Evolutionary conservation across 768 basidiomycete species (phyloP).

Genomic region (Trametes cingulata): DNA sequence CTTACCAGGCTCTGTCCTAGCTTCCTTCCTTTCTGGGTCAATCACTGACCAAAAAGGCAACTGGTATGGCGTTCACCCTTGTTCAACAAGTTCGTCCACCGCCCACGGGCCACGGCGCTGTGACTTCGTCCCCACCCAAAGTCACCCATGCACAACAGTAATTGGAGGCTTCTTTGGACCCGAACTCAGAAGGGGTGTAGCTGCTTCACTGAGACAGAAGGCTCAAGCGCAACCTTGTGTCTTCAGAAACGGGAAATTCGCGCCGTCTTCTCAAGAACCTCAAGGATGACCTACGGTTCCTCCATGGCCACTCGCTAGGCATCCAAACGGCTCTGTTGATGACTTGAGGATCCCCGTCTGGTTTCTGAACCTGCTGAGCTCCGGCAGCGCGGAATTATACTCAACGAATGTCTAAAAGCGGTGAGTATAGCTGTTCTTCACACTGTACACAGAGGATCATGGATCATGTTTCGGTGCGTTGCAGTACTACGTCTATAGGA

Average conservation of each 20-base stretch:
- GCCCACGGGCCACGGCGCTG: too few species aligned
- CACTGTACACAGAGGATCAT: not conserved
- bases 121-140: too few species aligned
- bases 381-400: not conserved
- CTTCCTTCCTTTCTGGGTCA: not conserved
- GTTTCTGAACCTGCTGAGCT: not conserved
- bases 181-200: too few species aligned
- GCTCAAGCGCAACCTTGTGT: too few species aligned
- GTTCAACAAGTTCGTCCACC: too few species aligned
- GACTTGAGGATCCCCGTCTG: not conserved
- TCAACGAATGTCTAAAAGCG: not conserved
- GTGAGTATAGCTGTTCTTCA: not conserved
- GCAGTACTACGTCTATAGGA: too few species aligned
- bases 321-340: not conserved
- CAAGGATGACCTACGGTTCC: not conserved
- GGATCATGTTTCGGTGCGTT: not conserved
- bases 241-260: too few species aligned
- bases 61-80: not conserved
- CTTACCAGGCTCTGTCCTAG: conserved; percentile 16
- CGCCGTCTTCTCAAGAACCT: too few species aligned
- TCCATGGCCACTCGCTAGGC: not conserved
- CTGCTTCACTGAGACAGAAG: too few species aligned
- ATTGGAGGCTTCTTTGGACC: too few species aligned
- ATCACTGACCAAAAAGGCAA: not conserved
- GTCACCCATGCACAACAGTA: too few species aligned